phyloP scores from a whole-genome alignment of 176 grass and related monocot species.

The Dactylis glomerata region DNA sequence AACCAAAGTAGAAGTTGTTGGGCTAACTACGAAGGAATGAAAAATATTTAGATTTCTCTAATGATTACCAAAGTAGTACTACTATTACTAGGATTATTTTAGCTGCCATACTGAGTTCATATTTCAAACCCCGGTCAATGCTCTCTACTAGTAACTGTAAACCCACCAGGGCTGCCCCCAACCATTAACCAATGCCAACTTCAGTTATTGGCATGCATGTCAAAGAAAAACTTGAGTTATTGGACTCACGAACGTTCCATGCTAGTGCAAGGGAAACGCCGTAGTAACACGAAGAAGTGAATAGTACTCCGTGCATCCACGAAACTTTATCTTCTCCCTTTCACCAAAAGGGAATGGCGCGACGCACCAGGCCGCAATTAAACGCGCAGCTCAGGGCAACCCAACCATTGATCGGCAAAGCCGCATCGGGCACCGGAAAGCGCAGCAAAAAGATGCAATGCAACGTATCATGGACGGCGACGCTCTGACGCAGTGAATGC shows the following conservation, averaged over 20 bases:
- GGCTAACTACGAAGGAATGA: no score
- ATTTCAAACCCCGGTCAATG: constrained; percentile 5
- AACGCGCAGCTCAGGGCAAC: background rate
- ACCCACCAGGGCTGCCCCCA: no score
- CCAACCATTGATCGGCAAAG: background rate
- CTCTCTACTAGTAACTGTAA: background rate
- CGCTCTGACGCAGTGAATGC: background rate
- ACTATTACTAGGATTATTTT: background rate
- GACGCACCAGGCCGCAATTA: background rate
- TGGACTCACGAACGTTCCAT: background rate
- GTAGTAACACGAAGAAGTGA: background rate
- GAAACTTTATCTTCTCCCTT: background rate
- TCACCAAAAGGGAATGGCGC: background rate
- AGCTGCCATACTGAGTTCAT: background rate
- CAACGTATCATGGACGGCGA: background rate
- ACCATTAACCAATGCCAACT: background rate
- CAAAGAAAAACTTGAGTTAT: background rate
- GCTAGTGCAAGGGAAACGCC: background rate
- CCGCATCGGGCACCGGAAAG: background rate
- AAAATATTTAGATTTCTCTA: no score
- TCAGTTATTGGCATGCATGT: background rate
- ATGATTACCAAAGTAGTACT: no score
- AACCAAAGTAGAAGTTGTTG: no score
- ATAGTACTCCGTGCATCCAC: background rate
- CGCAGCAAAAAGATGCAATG: background rate